Conservation (phyloP, 1,139 yeast species). For the Protomyces pachydermus region DNA sequence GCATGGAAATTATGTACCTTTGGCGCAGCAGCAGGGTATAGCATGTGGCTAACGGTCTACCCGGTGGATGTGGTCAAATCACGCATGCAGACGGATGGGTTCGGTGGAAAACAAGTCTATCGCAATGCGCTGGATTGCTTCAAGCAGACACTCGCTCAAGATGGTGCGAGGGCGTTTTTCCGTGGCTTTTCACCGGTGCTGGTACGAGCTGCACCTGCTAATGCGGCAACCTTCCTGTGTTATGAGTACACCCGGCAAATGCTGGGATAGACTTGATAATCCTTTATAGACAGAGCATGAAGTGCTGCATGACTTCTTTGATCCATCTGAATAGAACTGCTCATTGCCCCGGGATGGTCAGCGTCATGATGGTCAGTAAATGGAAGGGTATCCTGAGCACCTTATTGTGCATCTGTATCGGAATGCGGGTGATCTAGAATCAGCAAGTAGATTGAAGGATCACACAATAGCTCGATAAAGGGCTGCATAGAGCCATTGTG, state of each 20-base stretch:
- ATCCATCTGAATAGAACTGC: background rate
- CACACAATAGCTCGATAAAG: no score
- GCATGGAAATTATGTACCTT: conserved; percentile 57
- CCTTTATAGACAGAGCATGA: background rate
- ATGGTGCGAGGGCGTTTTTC: conserved; percentile 63
- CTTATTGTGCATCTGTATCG: no score
- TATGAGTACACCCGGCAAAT: conserved; percentile 81
- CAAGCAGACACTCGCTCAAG: conserved; percentile 44
- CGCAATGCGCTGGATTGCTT: conserved; percentile 50
- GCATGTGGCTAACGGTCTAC: conserved; percentile 65
- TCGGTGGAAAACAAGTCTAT: conserved; percentile 48
- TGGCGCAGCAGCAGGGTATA: conserved; percentile 71
- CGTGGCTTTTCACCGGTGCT: conserved; percentile 66
- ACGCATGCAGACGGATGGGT: conserved; percentile 61
- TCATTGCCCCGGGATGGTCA: no score
- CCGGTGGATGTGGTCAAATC: conserved; percentile 65
- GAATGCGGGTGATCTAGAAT: no score
- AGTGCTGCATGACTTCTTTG: background rate
- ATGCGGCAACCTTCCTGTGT: conserved; percentile 90
- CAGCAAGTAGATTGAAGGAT: no score
- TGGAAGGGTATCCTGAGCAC: no score
- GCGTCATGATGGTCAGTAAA: no score
- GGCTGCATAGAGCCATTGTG: no score
- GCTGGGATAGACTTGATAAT: conserved; percentile 26
- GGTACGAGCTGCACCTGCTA: conserved; percentile 87